phyloP scores from a whole-genome alignment of 129 eudicot species.

The Cynara cardunculus region DNA sequence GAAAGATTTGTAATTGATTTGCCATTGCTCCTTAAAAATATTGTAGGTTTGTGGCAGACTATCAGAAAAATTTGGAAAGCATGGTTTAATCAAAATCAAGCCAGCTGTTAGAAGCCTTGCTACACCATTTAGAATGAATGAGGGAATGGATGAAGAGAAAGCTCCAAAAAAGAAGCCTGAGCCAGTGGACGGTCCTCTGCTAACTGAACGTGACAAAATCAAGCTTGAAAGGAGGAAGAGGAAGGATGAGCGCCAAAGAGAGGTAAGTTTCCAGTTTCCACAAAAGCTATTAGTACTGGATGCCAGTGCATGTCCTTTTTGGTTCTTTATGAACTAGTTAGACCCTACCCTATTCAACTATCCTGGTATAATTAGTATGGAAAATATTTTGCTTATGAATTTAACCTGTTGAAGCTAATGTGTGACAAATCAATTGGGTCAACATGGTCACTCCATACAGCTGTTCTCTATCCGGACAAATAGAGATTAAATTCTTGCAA shows the following conservation, averaged over 20 bases:
- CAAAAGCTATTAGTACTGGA: not conserved
- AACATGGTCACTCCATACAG: constrained; percentile 1
- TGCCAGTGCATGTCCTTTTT: not conserved
- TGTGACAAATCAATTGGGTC: constrained; percentile 1
- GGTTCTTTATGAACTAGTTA: not conserved
- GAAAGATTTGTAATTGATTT: not conserved
- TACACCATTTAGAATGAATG: constrained; percentile 88
- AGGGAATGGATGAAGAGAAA: constrained; percentile 90
- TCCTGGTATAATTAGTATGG: not conserved
- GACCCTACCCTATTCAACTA: not conserved
- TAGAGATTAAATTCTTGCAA: not conserved
- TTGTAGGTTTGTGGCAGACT: constrained; percentile 72
- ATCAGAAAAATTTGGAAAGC: constrained; percentile 86
- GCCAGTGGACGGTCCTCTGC: constrained; percentile 81
- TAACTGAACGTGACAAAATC: constrained; percentile 93
- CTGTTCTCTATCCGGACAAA: not conserved
- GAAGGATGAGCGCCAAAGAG: constrained; percentile 97
- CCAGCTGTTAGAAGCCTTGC: constrained; percentile 95
- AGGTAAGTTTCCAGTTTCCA: constrained; percentile 38
- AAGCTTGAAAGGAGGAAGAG: constrained; percentile 95
- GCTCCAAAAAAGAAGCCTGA: constrained; percentile 87
- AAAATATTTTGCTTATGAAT: not conserved
- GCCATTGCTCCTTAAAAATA: constrained; percentile 1
- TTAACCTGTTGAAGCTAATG: not conserved
- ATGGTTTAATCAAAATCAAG: constrained; percentile 74